A percentile compares a stretch with the other conserved stretches of the same genome.
These are phyloP conservation scores for Helichrysum umbraculigerum DNA, from an alignment of 129 eudicot species.

Conservation along the genomic window DNA sequence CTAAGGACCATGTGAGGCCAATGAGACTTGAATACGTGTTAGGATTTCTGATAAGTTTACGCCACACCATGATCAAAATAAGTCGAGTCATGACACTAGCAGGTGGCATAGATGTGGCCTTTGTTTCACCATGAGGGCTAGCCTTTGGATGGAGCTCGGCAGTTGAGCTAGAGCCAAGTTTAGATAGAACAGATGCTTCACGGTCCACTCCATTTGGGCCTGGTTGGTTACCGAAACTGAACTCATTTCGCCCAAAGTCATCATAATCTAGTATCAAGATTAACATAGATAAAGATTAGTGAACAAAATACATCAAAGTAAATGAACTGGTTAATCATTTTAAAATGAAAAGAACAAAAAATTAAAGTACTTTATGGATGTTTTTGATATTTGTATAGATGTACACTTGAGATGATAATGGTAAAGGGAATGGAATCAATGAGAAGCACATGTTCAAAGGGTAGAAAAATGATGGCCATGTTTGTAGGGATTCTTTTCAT, in stretches of 20 bases:
- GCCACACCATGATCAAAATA: conserved; percentile 89
- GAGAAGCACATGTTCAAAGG: background rate
- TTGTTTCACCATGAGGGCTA: conserved; percentile 42
- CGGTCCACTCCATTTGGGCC: conserved; percentile 59
- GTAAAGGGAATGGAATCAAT: background rate
- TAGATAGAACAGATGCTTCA: conserved; percentile 65
- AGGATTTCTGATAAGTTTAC: conserved; percentile 86
- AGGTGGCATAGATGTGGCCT: conserved; percentile 72
- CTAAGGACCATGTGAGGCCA: conserved; percentile 91
- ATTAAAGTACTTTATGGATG: conserved; percentile 18
- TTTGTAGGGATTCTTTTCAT: conserved; percentile 15
- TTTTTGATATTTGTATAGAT: background rate
- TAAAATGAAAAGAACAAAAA: conserved; percentile 1
- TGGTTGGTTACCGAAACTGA: conserved; percentile 63
- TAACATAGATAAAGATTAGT: background rate
- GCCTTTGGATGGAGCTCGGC: conserved; percentile 72
- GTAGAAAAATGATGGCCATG: conserved; percentile 29
- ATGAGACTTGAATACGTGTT: conserved; percentile 89
- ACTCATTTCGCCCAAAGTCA: conserved; percentile 63
- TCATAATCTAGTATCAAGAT: conserved; percentile 56
- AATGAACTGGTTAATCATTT: background rate
- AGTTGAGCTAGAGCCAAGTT: conserved; percentile 82
- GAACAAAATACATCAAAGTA: background rate
- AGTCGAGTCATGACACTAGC: conserved; percentile 92
- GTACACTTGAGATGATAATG: background rate